Evolutionary conservation across 2,329 filamentous ascomycete genomes (phyloP), one percentile per base, ranked within the genome.

Genomic region (Nemania diffusa): DNA sequence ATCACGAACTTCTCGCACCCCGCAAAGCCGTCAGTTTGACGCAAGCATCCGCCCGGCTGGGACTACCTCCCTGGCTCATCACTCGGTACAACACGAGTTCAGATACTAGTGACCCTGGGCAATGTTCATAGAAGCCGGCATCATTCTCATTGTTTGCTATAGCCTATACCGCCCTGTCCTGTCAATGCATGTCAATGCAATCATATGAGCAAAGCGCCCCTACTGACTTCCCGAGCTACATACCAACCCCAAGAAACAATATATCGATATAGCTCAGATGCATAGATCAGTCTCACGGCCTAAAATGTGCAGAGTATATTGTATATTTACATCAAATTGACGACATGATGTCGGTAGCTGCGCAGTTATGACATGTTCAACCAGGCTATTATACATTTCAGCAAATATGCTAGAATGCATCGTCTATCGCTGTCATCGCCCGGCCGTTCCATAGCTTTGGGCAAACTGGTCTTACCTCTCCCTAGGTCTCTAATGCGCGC

Each of bases 41-140:
- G 65, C 64, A 60, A 29, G 52, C 53, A 65, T 62, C 67, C 67
- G 65, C 26, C 58, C n/a, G 42, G 57, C 57, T 62, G 67, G 67
- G 67, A 67, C 56, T 61, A 50, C 44, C 46, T 15, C 17, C 34
- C 34, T 27, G 56, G 27, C 57, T 37, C 24, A 42, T 58, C 56
- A 24, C 20, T 51, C 34, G 29, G 20, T 62, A 22, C 29, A 48
- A 50, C 24, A 42, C 27, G 27, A 57, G 20, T 11, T 17, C 37
- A 9, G 48, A 46, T 9, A 29, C 29, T 34, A 11, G 15, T 57
- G 20, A 20, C 44, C 24, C 6, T 15, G 57, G 32, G 20, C 26
- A n/a, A 57, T 44, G 8, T 51, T 27, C n/a, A 51, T 26, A 44
- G 29, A 55, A 63, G 44, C 32, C 42, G 42, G 42, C 27, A 50